Evolutionary conservation across 768 basidiomycete genomes (phyloP), one percentile per base, ranked within the genome.

Genomic region (Lactarius hengduanensis): DNA sequence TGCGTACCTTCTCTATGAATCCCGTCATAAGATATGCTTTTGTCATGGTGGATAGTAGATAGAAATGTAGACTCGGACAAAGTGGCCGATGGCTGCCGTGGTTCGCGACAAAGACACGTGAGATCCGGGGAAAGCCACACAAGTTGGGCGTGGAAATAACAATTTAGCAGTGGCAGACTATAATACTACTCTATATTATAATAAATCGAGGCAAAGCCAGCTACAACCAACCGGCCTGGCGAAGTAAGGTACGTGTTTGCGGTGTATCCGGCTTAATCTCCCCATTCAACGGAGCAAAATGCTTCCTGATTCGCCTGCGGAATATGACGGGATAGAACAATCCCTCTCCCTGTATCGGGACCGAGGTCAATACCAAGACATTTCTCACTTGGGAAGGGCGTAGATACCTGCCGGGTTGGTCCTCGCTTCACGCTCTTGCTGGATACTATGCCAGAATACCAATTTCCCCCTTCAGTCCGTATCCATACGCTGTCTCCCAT

Each of bases 1-100:
- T 38, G 53, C 53, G 53, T 9, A 63, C 91, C 83, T 93, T 93
- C 77, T 93, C 91, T 66, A 91, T 84, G 71, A 93, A 83, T 78
- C 83, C 88, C 73, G 87, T 92, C 89, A 93, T 92, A 59, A 92
- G 78, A 72, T 92, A 92, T 66, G 86, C 85, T 75, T 92, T 92
- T 70, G 91, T 92, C 91, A 93, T 93, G 72, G 75, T 82, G 78
- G 68, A 18, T 38, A 57, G 30, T 38, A 57, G 30, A 47, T 55
- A 54, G 43, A 56, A 62, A 43, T 18, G 64, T 30, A 38, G 53
- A 30, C 30, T 30, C 30, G 30, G 30, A 57, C 38, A 43, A 41
- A 32, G 61, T 7, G 47, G 34, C 22, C 5, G 54, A 36, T 38
- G 36, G 11, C 11, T 13, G 40, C 3, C 6, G 43, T 43, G 43